phyloP scores from a whole-genome alignment of 2,329 filamentous ascomycete genomes.

The Curvularia eragrostidis region DNA sequence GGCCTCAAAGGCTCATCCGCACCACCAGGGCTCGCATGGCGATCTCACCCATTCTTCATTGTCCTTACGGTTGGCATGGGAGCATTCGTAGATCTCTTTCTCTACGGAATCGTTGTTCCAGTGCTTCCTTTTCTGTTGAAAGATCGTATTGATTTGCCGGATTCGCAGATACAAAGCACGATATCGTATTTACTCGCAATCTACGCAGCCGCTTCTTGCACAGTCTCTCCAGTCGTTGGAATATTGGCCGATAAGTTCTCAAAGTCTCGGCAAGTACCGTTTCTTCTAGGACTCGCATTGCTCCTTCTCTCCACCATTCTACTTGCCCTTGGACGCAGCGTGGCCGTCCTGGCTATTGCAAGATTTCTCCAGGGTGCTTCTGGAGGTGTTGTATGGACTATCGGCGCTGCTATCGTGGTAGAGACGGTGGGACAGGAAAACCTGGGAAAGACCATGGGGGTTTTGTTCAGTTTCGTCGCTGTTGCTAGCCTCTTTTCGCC shows the following conservation, averaged over 20 bases:
- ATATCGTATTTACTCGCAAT: conserved; percentile 62
- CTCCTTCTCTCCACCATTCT: conserved; percentile 63
- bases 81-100: conserved; percentile 65
- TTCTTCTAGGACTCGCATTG: conserved; percentile 62
- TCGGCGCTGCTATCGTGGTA: conserved; percentile 64
- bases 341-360: conserved; percentile 59
- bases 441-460: conserved; percentile 67
- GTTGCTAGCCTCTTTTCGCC: conserved; percentile 65
- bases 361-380: conserved; percentile 65
- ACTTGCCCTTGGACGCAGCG: conserved; percentile 58
- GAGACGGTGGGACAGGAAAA: conserved; percentile 65
- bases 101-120: conserved; percentile 66
- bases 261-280: conserved; percentile 62
- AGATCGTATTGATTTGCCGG: conserved; percentile 58
- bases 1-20: conserved; percentile 3
- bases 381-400: conserved; percentile 66
- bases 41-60: conserved; percentile 67
- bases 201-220: conserved; percentile 61
- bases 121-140: conserved; percentile 65
- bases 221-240: conserved; percentile 61
- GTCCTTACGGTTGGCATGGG: conserved; percentile 62
- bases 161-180: conserved; percentile 58
- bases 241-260: conserved; percentile 61
- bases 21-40: conserved; percentile 55
- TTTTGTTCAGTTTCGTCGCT: conserved; percentile 66